phyloP scores from a whole-genome alignment of 768 basidiomycete genomes.

The Mycena pura region DNA sequence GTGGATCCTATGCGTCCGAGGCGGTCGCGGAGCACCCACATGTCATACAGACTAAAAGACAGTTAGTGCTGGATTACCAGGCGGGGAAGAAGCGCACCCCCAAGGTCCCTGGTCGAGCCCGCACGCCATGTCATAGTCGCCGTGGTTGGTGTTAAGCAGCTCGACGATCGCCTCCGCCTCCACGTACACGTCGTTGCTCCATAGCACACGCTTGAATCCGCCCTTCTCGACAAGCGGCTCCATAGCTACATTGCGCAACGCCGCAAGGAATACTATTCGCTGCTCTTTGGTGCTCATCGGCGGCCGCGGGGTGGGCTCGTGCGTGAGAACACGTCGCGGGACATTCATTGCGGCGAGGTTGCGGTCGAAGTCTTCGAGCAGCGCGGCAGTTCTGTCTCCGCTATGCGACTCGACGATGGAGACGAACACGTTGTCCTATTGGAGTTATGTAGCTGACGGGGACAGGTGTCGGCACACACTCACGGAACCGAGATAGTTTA shows the following conservation, averaged over 20 bases:
- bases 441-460: too few species aligned
- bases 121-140: conserved; percentile 51
- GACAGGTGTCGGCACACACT: background rate
- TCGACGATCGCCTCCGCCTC: conserved; percentile 48
- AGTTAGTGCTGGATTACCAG: background rate
- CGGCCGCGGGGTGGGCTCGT: conserved; percentile 30
- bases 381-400: conserved; percentile 37
- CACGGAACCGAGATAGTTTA: conserved; percentile 45
- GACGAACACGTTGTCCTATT: conserved; percentile 42
- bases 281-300: conserved; percentile 34
- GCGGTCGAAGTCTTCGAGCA: conserved; percentile 35
- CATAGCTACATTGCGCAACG: conserved; percentile 47
- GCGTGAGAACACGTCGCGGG: conserved; percentile 36
- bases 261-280: conserved; percentile 45
- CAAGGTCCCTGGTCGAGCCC: conserved; percentile 46
- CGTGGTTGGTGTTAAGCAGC: conserved; percentile 43
- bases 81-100: conserved; percentile 29
- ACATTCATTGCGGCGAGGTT: conserved; percentile 33
- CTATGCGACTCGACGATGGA: conserved; percentile 35
- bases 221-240: conserved; percentile 45
- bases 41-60: conserved; percentile 37
- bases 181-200: conserved; percentile 50
- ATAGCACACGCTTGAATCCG: conserved; percentile 46
- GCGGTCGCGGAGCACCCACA: conserved; percentile 43
- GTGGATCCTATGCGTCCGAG: background rate